Conservation (phyloP, 2,329 filamentous ascomycete species). For the Lithohypha guttulata region DNA sequence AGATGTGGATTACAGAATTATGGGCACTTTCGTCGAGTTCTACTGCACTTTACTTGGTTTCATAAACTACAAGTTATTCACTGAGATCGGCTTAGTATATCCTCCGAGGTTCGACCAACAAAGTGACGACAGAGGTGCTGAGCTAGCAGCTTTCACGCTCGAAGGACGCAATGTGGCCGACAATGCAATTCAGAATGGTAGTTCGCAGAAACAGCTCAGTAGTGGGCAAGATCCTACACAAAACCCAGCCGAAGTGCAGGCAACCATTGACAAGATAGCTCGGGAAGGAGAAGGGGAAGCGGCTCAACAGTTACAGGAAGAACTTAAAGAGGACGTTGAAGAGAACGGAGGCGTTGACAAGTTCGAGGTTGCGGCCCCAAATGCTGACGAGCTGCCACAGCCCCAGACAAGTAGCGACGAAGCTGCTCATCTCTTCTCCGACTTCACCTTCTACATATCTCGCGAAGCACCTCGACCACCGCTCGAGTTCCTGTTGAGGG, state of each 20-base stretch:
- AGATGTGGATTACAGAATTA: constrained; percentile 96
- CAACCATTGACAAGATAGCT: constrained; percentile 50
- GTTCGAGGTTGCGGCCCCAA: constrained; percentile 73
- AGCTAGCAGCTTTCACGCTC: constrained; percentile 81
- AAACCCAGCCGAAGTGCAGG: constrained; percentile 57
- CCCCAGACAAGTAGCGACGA: constrained; percentile 57
- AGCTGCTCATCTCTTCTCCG: constrained; percentile 67
- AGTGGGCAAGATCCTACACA: constrained; percentile 41
- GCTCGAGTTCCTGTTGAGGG: constrained; percentile 82
- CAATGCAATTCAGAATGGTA: constrained; percentile 37
- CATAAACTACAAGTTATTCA: constrained; percentile 92
- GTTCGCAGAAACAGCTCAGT: constrained; percentile 43
- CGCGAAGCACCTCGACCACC: constrained; percentile 85
- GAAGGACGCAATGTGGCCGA: constrained; percentile 57
- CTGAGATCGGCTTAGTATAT: constrained; percentile 80
- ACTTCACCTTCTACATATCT: constrained; percentile 84
- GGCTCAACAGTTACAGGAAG: constrained; percentile 34
- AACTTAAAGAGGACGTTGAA: constrained; percentile 36
- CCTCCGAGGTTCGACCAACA: constrained; percentile 83
- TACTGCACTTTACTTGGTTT: constrained; percentile 95
- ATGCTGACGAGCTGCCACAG: constrained; percentile 77
- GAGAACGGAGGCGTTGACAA: constrained; percentile 62
- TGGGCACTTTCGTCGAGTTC: constrained; percentile 98
- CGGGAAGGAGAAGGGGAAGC: constrained; percentile 32
- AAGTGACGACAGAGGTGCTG: constrained; percentile 81